A percentile compares a stretch with the other conserved stretches of the same genome.
Evolutionary conservation across 768 basidiomycete genomes (phyloP).

Genomic region (Trametes cingulata): DNA sequence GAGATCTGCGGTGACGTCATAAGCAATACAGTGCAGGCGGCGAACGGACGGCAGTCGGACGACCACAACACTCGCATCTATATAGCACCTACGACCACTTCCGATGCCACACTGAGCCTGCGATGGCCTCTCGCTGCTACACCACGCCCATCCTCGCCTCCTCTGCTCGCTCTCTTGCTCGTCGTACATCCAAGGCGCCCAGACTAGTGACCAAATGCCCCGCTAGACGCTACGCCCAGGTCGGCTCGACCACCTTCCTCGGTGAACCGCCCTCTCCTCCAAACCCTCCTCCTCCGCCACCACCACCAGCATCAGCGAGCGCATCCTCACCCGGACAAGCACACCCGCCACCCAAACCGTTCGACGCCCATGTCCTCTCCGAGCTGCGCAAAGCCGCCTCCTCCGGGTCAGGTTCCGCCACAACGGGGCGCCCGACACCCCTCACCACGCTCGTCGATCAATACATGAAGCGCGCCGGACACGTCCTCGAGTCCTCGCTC

Average conservation of each 20-base stretch:
- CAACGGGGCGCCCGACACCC: slow-evolving; percentile 5
- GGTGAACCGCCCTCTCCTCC: slow-evolving; percentile 28
- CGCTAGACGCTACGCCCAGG: slow-evolving; percentile 26
- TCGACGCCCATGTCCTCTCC: slow-evolving; percentile 28
- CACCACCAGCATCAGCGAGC: not conserved
- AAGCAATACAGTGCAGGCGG: no score
- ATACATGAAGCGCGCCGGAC: slow-evolving; percentile 44
- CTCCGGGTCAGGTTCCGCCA: not conserved
- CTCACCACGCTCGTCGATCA: slow-evolving; percentile 42
- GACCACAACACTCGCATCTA: no score
- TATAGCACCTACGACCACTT: not conserved
- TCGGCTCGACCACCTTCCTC: slow-evolving; percentile 26
- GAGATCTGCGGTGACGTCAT: no score
- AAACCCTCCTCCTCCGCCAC: slow-evolving; percentile 1
- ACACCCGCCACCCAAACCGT: not conserved
- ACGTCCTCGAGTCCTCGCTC: slow-evolving; percentile 43
- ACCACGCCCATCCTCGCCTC: not conserved
- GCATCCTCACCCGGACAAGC: not conserved
- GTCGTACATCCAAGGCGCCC: not conserved
- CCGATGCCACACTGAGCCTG: not conserved
- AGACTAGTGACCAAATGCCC: not conserved
- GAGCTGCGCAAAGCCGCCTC: slow-evolving; percentile 18
- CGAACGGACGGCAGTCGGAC: no score
- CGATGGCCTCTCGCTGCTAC: slow-evolving; percentile 2
- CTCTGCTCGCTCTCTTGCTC: slow-evolving; percentile 2